Base-by-base conservation (phyloP, 139 green algal genomes). In the Picochlorum sp. region DNA sequence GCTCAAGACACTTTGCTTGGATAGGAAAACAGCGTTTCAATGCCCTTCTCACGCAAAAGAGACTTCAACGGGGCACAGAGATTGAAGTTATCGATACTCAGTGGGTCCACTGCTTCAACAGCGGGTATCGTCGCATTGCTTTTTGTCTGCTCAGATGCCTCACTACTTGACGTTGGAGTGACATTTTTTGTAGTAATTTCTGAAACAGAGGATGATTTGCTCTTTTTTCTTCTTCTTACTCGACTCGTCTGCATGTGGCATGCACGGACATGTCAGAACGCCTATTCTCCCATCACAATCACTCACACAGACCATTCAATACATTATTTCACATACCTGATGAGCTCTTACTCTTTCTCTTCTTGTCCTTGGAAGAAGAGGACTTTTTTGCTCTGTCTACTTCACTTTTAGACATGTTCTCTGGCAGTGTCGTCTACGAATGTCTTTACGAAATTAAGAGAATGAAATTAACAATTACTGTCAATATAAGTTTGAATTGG, bases 11-110 rank as follows among this genome's bases (percentile, higher is more conserved):
- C 54, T 90, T 69, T 3, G 89, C 88, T 66, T 99, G 94, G 69
- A 99, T 98, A 45, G 83, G 83, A 66, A 70, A 97, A 98, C 30
- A 99, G 83, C 2, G 77, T 38, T 63, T 90, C 65, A 62, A 98
- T 97, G 32, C 86, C 86, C 73, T 93, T 90, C 28, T 56, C 64
- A 5, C 68, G 55, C 62, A 98, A 76, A 64, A 86, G 73, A 3
- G 59, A 66, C 70, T 92, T 93, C 44, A 97, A 71, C 9, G 61
- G 59, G 9, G 71, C 68, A 26, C 59, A 79, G 6, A 97, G 76
- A 14, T 64, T 59, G 61, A 95, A 95, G 63, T 90, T 91, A 73
- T 94, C 85, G 9, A 96, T 63, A 4, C 72, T 65, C 13, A 88
- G 54, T 2, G 83, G 75, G 61, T 90, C 73, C 8, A 41, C 34